Percentiles rank a stretch among this genome's conserved stretches.
Evolutionary conservation across 805 yeast species (phyloP).

Genomic region (Candida ipomoeae): DNA sequence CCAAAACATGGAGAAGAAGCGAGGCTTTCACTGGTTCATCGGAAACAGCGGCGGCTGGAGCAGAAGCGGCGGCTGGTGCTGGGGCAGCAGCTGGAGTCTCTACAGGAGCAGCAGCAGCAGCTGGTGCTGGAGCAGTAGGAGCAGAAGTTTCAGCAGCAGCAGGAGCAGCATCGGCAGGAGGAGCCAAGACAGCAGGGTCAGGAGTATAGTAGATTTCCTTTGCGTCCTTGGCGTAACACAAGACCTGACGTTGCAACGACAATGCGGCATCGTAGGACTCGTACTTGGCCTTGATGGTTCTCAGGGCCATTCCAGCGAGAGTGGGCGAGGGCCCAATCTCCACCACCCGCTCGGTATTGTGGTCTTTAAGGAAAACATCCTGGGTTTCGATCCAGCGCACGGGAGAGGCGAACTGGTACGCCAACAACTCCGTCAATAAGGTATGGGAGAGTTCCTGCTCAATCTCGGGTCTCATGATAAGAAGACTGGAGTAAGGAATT

Average conservation of each 20-base stretch:
- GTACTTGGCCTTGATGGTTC: slow-evolving; percentile 92
- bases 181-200: slow-evolving; percentile 55
- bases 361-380: slow-evolving; percentile 91
- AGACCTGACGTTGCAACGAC: slow-evolving; percentile 87
- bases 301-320: slow-evolving; percentile 96
- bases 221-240: slow-evolving; percentile 93
- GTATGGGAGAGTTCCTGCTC: slow-evolving; percentile 97
- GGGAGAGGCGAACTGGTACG: slow-evolving; percentile 98
- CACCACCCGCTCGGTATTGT: slow-evolving; percentile 94
- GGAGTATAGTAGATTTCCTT: slow-evolving; percentile 95
- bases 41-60: slow-evolving; percentile 76
- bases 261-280: slow-evolving; percentile 98
- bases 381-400: slow-evolving; percentile 99
- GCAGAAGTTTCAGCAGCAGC: slow-evolving; percentile 48
- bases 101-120: slow-evolving; percentile 53
- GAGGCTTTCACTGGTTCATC: slow-evolving; percentile 89
- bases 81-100: slow-evolving; percentile 66
- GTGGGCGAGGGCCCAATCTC: slow-evolving; percentile 99
- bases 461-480: slow-evolving; percentile 79
- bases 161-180: slow-evolving; percentile 35
- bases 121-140: slow-evolving; percentile 46
- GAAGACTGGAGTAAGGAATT: too few species aligned
- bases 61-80: slow-evolving; percentile 64
- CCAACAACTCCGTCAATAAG: slow-evolving; percentile 89
- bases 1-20: slow-evolving; percentile 78